phyloP scores from a whole-genome alignment of 2,329 filamentous ascomycete genomes.

The Ophidiomyces ophidiicola region DNA sequence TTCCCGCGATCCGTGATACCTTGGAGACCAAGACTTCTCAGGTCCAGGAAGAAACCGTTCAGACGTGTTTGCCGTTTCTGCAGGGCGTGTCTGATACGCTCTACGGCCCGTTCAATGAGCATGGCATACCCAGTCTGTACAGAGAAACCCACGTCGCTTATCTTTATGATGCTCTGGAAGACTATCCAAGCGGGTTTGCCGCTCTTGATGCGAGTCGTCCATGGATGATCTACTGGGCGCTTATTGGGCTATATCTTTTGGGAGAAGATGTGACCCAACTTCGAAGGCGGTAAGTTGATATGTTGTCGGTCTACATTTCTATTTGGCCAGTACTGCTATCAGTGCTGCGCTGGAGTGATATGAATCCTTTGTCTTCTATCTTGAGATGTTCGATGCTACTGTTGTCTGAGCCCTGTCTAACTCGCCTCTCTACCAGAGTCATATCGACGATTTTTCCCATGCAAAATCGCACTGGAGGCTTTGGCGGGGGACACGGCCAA shows the following conservation, averaged over 20 bases:
- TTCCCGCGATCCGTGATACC: slow-evolving; percentile 52
- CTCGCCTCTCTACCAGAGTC: slow-evolving; percentile 35
- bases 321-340: too few relatives aligned
- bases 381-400: too few relatives aligned
- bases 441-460: slow-evolving; percentile 64
- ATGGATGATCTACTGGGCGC: slow-evolving; percentile 90
- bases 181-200: slow-evolving; percentile 58
- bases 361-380: too few relatives aligned
- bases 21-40: slow-evolving; percentile 56
- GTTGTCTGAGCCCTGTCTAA: neutral
- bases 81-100: slow-evolving; percentile 38
- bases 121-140: slow-evolving; percentile 64
- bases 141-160: slow-evolving; percentile 44
- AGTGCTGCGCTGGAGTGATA: too few relatives aligned
- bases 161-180: slow-evolving; percentile 39
- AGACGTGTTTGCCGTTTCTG: slow-evolving; percentile 58
- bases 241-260: slow-evolving; percentile 62
- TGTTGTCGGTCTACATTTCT: neutral
- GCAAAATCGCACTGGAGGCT: slow-evolving; percentile 74
- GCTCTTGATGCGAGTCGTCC: slow-evolving; percentile 75
- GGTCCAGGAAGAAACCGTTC: slow-evolving; percentile 56
- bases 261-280: slow-evolving; percentile 60
- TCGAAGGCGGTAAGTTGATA: slow-evolving; percentile 44
- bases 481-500: slow-evolving; percentile 89
- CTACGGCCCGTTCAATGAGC: slow-evolving; percentile 48